Percentiles rank a stretch among this genome's conserved stretches.
These are phyloP conservation scores for Colletotrichum sp. DNA, from an alignment of 2,329 filamentous ascomycete species.

Conservation along the genomic window DNA sequence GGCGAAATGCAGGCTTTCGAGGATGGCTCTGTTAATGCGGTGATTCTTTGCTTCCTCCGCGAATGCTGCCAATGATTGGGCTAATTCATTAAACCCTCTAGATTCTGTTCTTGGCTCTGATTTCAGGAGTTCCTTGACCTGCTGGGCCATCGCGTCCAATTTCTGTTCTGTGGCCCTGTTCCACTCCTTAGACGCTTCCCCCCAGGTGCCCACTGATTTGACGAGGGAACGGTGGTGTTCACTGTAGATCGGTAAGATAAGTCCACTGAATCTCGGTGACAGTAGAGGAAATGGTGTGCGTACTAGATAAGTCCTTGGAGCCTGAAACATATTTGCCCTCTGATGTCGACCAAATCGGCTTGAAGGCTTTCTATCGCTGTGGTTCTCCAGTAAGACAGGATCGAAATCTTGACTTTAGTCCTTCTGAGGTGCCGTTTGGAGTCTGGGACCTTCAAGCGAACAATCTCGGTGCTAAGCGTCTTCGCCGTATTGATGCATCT, in stretches of 20 bases:
- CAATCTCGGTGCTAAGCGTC: not conserved
- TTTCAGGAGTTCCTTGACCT: accelerated
- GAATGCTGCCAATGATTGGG: not conserved
- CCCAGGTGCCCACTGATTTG: not conserved
- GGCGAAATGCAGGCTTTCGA: not conserved
- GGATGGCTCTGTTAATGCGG: not conserved
- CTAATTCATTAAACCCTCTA: not conserved
- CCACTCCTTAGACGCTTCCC: not conserved
- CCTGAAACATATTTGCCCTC: not conserved
- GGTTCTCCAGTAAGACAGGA: not conserved
- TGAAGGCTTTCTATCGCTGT: not conserved
- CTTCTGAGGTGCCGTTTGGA: not conserved
- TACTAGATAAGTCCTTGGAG: not conserved
- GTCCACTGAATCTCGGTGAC: too few species aligned
- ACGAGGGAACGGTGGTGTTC: accelerated
- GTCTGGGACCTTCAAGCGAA: accelerated
- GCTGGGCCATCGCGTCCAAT: not conserved
- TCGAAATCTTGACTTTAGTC: not conserved
- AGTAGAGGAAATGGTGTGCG: too few species aligned
- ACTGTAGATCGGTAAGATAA: too few species aligned
- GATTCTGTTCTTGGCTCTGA: not conserved
- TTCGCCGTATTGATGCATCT: not conserved
- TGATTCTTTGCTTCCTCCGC: not conserved
- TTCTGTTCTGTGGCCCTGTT: not conserved
- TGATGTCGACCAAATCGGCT: not conserved